A percentile compares a stretch with the other conserved stretches of the same genome.
Evolutionary conservation across 768 basidiomycete genomes (phyloP).

Genomic region (Macrolepiota albuminosa): DNA sequence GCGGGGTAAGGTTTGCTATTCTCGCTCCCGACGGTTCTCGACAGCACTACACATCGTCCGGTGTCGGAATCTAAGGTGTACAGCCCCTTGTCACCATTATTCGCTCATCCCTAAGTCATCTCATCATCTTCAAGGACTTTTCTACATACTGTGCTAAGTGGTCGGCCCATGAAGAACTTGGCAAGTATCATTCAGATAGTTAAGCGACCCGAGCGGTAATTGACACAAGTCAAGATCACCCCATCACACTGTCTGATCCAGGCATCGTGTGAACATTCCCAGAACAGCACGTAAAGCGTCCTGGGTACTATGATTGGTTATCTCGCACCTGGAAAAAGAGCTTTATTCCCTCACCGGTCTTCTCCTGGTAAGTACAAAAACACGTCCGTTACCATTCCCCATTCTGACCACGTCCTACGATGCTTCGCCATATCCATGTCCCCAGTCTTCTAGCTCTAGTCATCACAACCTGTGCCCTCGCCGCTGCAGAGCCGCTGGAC

Average conservation of each 20-base stretch:
- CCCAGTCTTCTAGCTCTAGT: not conserved
- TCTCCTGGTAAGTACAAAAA: not conserved
- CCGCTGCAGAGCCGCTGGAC: constrained; percentile 22
- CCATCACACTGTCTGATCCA: not conserved
- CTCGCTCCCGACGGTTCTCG: not conserved
- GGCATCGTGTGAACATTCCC: not conserved
- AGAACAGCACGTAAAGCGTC: not conserved
- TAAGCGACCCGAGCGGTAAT: not conserved
- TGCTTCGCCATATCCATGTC: not conserved
- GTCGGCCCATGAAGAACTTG: no score
- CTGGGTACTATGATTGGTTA: not conserved
- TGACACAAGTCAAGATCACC: not conserved
- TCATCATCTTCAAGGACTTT: not conserved
- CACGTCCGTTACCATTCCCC: not conserved
- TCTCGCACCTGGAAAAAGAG: not conserved
- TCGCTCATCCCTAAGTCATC: not conserved
- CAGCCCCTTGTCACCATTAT: not conserved
- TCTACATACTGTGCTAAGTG: not conserved
- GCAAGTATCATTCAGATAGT: not conserved
- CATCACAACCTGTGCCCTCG: not conserved
- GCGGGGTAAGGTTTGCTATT: not conserved
- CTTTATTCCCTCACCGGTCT: not conserved
- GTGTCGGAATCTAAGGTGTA: no score
- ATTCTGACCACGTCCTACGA: not conserved
- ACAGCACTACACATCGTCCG: not conserved